Base-by-base conservation (phyloP, 202 grass and related monocot species). In the Musa balbisiana region DNA sequence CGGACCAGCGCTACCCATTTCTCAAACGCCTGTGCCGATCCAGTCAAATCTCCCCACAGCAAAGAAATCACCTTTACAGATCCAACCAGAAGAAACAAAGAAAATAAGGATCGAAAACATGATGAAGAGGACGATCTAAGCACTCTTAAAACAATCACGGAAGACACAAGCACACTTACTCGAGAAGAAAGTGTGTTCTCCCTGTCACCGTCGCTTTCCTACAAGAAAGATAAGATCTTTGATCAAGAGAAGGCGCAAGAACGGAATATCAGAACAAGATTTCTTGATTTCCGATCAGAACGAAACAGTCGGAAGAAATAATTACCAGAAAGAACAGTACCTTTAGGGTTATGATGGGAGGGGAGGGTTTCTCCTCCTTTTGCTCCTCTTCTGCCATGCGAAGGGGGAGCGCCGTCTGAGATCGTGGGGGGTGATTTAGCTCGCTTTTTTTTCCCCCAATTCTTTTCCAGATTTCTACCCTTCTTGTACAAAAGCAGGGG, bases 1-100 rank as follows among this genome's bases (percentile, higher is more conserved):
- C 91, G 94, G 66, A 98, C 94, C 72, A 98, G 25, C 2, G 84
- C 82, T 17, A 98, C 52, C 94, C 94, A 98, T 89, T 85, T 92
- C 81, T 98, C 91, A 8, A 91, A 91, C 62, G 85, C 72, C 19
- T 92, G 94, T 2, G 51, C 90, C 8, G 86, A 80, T 63, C 84
- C 77, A 62, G 83, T 73, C 55, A 79, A 79, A 53, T 92, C 90
- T 55, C 90, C 84, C 79, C 91, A 87, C 19, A 97, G 78, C 75
- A 91, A 83, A 5, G 88, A 97, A 76, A 97, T 83, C 78, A 93
- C 90, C 93, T 97, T 77, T 20, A 79, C 16, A 62, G 16, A 50
- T 69, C 67, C 13, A 76, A 52, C 59, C 74, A 80, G 68, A 21
- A 80, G 19, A 79, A 80, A 64, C 3, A 89, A 24, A 25, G 14